Evolutionary conservation across 441 rosid species (phyloP).

Genomic region (Rhodomyrtus psidioides): DNA sequence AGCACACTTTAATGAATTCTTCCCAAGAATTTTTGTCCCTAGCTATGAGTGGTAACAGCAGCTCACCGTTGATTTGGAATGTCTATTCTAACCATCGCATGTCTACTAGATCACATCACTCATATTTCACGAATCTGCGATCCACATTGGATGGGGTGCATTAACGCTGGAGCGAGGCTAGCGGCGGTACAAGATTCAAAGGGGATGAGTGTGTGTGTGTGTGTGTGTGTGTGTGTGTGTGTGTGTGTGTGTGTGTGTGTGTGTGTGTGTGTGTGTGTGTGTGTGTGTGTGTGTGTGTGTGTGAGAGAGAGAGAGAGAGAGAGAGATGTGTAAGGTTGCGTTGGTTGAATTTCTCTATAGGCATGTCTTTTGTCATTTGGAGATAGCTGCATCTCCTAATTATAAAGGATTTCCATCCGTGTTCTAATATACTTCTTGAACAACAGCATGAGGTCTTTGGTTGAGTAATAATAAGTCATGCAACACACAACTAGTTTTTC

Average conservation of each 20-base stretch:
- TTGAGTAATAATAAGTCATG: neutral
- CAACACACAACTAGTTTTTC: neutral
- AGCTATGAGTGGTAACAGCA: neutral
- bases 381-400: neutral
- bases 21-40: neutral
- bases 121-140: neutral
- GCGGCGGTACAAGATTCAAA: too few species aligned
- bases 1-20: neutral
- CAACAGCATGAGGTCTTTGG: neutral
- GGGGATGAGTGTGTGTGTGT: too few species aligned
- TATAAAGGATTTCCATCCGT: neutral
- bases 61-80: neutral
- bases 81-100: neutral
- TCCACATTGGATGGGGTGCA: too few species aligned
- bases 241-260: too few species aligned
- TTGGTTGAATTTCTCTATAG: too few species aligned
- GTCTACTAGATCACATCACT: neutral
- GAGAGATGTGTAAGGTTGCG: neutral
- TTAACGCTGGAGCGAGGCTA: too few species aligned
- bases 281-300: too few species aligned
- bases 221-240: too few species aligned
- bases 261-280: too few species aligned
- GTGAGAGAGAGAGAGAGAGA: too few species aligned
- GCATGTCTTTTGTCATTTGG: neutral
- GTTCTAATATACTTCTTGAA: neutral